Percentiles rank a stretch among this genome's conserved stretches.
These are phyloP conservation scores for Scytalidium sp. DNA, from an alignment of 2,329 filamentous ascomycete species.

Conservation along the genomic window DNA sequence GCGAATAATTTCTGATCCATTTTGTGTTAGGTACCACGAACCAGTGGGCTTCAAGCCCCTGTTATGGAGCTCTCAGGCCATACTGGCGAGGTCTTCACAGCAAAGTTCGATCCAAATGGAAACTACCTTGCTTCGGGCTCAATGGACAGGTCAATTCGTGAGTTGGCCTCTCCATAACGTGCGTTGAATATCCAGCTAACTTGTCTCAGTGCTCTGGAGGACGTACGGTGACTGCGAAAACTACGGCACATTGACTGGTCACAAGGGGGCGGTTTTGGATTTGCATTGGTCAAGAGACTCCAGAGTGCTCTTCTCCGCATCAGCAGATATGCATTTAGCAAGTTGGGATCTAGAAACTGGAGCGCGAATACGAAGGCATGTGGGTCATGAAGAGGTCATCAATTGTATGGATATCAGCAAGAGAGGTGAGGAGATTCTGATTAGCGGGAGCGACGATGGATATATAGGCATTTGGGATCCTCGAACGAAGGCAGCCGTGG, in stretches of 20 bases:
- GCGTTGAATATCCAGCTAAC: slow-evolving; percentile 17
- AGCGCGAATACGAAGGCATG: slow-evolving; percentile 84
- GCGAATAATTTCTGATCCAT: slow-evolving; percentile 18
- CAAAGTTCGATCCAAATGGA: slow-evolving; percentile 85
- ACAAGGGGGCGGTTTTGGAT: slow-evolving; percentile 88
- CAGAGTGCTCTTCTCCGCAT: slow-evolving; percentile 84
- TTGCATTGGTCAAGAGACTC: slow-evolving; percentile 97
- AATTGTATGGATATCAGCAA: slow-evolving; percentile 87
- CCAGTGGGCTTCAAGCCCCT: slow-evolving; percentile 80
- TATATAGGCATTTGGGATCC: slow-evolving; percentile 96
- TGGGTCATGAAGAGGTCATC: slow-evolving; percentile 94
- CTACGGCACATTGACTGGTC: slow-evolving; percentile 83
- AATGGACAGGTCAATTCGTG: slow-evolving; percentile 90
- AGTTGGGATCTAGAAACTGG: slow-evolving; percentile 95
- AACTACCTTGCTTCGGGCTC: slow-evolving; percentile 90
- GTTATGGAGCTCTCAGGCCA: slow-evolving; percentile 89
- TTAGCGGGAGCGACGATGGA: slow-evolving; percentile 92
- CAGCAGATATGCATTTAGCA: slow-evolving; percentile 87
- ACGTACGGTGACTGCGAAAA: slow-evolving; percentile 93
- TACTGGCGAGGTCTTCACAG: slow-evolving; percentile 84
- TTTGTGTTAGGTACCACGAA: slow-evolving; percentile 63
- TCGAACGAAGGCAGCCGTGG: slow-evolving; percentile 80
- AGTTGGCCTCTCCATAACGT: slow-evolving; percentile 26
- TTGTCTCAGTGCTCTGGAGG: slow-evolving; percentile 76
- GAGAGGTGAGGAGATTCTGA: slow-evolving; percentile 83